phyloP scores from a whole-genome alignment of 2,329 filamentous ascomycete species.

The Tympanopsis confertula region DNA sequence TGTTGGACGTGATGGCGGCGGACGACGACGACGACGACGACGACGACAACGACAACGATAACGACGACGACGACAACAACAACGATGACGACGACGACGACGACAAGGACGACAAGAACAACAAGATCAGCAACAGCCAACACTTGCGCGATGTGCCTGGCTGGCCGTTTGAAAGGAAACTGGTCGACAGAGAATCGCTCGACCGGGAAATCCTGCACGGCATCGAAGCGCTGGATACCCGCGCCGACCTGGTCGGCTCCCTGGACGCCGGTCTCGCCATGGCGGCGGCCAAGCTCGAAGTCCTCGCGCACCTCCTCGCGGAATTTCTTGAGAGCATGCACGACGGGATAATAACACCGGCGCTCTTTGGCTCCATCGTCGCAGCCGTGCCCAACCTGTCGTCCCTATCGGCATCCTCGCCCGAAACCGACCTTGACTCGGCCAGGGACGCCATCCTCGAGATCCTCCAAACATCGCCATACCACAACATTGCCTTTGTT shows the following conservation, averaged over 20 bases:
- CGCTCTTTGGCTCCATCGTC: conserved; percentile 62
- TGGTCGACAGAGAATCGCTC: conserved; percentile 19
- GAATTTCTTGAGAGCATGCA: conserved; percentile 64
- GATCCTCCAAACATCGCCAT: conserved; percentile 56
- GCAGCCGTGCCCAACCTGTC: conserved; percentile 32
- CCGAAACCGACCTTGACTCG: conserved; percentile 19
- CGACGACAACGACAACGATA: conserved; percentile 62
- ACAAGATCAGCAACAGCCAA: conserved; percentile 43
- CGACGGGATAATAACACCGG: conserved; percentile 65
- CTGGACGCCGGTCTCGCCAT: conserved; percentile 47
- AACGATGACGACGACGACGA: conserved; percentile 35
- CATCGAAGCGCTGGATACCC: conserved; percentile 63
- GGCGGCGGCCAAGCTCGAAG: conserved; percentile 58
- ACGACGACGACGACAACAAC: conserved; percentile 41
- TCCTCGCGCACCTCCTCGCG: conserved; percentile 59
- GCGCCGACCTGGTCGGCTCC: conserved; percentile 44
- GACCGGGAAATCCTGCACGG: conserved; percentile 22
- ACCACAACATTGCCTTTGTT: conserved; percentile 80
- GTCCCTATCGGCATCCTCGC: conserved; percentile 1
- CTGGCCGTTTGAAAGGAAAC: conserved; percentile 41
- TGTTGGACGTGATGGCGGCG: conserved; percentile 54
- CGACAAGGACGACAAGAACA: conserved; percentile 41
- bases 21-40: conserved; percentile 51
- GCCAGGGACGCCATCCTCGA: conserved; percentile 54
- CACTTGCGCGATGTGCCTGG: conserved; percentile 39